Evolutionary conservation across 768 basidiomycete species (phyloP).

Genomic region (Serpula lacrymans): DNA sequence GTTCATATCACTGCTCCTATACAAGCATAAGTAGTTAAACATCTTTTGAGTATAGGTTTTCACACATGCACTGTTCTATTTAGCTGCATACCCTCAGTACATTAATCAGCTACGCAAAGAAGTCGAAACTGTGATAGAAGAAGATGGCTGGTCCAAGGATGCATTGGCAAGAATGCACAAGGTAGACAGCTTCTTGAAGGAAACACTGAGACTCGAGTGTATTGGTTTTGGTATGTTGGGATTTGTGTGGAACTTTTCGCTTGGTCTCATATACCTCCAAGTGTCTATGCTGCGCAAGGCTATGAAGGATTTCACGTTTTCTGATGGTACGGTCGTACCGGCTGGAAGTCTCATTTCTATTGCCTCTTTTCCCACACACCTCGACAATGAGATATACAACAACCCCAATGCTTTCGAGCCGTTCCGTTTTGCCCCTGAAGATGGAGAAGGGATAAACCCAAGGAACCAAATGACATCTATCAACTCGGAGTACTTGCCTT

Average conservation of each 20-base stretch:
- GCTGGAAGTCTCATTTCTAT: too few relatives aligned
- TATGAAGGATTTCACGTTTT: slow-evolving; percentile 38
- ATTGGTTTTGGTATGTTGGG: slow-evolving; percentile 18
- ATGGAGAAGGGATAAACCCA: slow-evolving; percentile 4
- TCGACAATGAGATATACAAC: too few relatives aligned
- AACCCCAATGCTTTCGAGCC: slow-evolving; percentile 14
- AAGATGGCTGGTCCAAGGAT: slow-evolving; percentile 15
- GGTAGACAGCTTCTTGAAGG: too few relatives aligned
- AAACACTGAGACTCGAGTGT: slow-evolving; percentile 22
- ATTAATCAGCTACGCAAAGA: slow-evolving; percentile 28
- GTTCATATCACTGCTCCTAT: neutral
- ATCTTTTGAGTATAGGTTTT: slow-evolving; percentile 14
- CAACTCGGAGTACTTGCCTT: too few relatives aligned
- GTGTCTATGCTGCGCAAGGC: slow-evolving; percentile 28
- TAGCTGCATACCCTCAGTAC: slow-evolving; percentile 28
- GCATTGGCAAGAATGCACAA: slow-evolving; percentile 18
- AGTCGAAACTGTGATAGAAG: slow-evolving; percentile 16
- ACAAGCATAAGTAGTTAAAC: neutral
- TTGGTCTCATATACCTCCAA: slow-evolving; percentile 8
- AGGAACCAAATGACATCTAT: too few relatives aligned
- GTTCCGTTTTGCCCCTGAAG: slow-evolving; percentile 7
- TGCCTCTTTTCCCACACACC: too few relatives aligned
- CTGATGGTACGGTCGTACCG: slow-evolving; percentile 40
- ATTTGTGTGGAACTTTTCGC: neutral
- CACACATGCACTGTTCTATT: slow-evolving; percentile 25